Percentiles rank a stretch among this genome's conserved stretches.
Evolutionary conservation across 2,329 filamentous ascomycete genomes (phyloP).

Genomic region (Fusarium napiforme): DNA sequence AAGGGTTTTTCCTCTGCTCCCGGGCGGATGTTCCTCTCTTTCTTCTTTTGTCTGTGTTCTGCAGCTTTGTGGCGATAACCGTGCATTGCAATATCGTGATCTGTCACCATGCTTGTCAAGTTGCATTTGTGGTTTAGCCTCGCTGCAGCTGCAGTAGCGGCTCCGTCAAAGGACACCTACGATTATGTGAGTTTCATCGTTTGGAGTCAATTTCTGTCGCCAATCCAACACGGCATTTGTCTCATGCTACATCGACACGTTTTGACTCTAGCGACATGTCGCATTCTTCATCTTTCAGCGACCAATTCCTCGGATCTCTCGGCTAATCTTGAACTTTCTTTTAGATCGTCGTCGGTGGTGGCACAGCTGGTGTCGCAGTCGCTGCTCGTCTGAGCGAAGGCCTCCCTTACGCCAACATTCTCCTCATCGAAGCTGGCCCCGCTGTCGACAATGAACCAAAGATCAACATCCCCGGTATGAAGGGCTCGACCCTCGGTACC

Average conservation of each 20-base stretch:
- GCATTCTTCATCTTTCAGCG: background rate
- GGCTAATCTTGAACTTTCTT: background rate
- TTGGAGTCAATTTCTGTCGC: background rate
- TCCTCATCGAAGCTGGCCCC: constrained; percentile 18
- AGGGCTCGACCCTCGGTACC: constrained; percentile 35
- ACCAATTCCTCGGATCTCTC: background rate
- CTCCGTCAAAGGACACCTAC: constrained; percentile 24
- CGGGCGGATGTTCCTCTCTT: background rate
- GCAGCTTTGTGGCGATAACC: background rate
- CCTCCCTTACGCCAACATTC: constrained; percentile 25
- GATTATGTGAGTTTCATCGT: constrained; percentile 34
- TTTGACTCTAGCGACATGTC: background rate
- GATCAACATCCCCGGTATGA: constrained; percentile 19
- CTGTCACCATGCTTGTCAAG: constrained; percentile 25
- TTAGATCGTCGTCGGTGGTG: constrained; percentile 47
- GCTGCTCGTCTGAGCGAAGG: constrained; percentile 47
- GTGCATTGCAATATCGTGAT: background rate
- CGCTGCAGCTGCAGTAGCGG: constrained; percentile 27
- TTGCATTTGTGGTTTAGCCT: constrained; percentile 29
- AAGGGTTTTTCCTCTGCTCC: background rate
- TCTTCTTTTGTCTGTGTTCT: background rate
- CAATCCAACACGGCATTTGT: background rate
- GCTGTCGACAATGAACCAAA: constrained; percentile 10
- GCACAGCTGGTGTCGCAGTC: constrained; percentile 47
- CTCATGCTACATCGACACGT: background rate